A percentile compares a stretch with the other conserved stretches of the same genome.
Conservation (phyloP, 2,329 filamentous ascomycete species). For the Colletotrichum spaethianum region DNA sequence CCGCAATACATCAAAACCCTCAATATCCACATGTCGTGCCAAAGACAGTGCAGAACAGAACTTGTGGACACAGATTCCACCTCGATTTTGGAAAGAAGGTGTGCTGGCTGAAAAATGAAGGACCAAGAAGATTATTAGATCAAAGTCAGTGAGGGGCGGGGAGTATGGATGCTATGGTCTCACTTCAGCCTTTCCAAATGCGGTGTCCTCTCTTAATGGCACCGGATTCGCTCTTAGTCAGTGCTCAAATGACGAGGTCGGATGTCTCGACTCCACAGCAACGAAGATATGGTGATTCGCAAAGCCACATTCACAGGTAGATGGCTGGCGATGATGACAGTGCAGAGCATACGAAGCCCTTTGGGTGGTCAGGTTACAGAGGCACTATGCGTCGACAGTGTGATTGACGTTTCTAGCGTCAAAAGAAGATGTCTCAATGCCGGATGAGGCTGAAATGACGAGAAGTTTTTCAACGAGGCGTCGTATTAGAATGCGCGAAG, state of each 20-base stretch:
- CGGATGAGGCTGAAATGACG: too few species aligned
- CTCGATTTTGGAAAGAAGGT: neutral
- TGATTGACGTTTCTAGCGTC: too few species aligned
- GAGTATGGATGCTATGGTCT: neutral
- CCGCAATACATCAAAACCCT: neutral
- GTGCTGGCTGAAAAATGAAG: neutral
- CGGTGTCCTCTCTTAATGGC: neutral
- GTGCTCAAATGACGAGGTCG: too few species aligned
- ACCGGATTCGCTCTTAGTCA: neutral
- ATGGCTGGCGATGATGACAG: neutral
- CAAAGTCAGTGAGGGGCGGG: neutral
- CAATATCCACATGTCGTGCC: neutral
- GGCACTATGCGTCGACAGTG: too few species aligned
- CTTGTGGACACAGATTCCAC: neutral
- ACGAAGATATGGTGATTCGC: neutral
- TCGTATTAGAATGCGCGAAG: too few species aligned
- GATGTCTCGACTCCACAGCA: neutral
- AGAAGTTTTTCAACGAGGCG: too few species aligned
- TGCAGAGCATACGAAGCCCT: too few species aligned
- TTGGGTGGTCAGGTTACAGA: too few species aligned
- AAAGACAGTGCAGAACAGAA: neutral
- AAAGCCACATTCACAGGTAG: neutral
- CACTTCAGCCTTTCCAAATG: neutral
- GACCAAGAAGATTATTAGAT: neutral
- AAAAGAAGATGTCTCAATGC: too few species aligned